Evolutionary conservation across 2,329 filamentous ascomycete genomes (phyloP).

Genomic region (Uncinocarpus reesii): DNA sequence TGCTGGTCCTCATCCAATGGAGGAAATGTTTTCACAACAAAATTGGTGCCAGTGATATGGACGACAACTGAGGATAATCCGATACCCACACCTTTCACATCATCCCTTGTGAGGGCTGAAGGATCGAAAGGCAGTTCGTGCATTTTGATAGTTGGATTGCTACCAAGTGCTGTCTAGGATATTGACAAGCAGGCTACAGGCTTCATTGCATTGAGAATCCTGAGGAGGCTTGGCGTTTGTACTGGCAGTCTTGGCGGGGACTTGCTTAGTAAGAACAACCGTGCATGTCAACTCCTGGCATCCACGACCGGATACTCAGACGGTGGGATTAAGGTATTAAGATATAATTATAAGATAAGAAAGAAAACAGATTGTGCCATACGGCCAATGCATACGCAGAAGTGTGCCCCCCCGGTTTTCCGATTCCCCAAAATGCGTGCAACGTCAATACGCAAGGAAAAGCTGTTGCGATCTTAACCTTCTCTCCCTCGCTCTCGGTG

Average conservation of each 20-base stretch:
- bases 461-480: neutral
- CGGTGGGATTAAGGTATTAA: too few relatives aligned
- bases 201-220: too few relatives aligned
- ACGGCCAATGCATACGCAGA: neutral
- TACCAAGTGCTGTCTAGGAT: too few relatives aligned
- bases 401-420: neutral
- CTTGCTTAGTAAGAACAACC: too few relatives aligned
- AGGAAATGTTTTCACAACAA: slow-evolving; percentile 11
- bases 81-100: slow-evolving; percentile 4
- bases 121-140: neutral
- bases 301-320: too few relatives aligned
- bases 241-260: too few relatives aligned
- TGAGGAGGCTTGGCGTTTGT: too few relatives aligned
- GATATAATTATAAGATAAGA: too few relatives aligned
- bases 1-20: slow-evolving; percentile 5
- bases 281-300: too few relatives aligned
- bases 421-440: neutral
- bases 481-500: slow-evolving; percentile 14
- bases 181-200: too few relatives aligned
- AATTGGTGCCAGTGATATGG: slow-evolving; percentile 2
- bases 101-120: neutral
- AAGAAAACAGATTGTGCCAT: neutral
- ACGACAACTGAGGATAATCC: slow-evolving; percentile 1
- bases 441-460: neutral
- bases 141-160: too few relatives aligned